phyloP scores from a whole-genome alignment of 2,329 filamentous ascomycete genomes.

The Stachybotrys elegans region DNA sequence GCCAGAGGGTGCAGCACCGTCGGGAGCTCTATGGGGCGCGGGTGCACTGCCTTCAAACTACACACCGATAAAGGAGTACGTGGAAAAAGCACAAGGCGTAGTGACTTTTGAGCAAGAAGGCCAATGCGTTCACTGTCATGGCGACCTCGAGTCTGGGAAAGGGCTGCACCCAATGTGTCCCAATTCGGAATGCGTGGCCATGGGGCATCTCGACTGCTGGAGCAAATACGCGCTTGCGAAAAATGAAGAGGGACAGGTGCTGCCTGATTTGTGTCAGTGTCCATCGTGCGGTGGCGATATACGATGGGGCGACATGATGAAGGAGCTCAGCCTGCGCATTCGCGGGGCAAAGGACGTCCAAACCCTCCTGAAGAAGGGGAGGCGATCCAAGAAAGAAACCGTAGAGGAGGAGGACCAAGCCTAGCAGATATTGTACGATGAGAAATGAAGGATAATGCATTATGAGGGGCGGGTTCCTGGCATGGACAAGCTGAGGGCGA shows the following conservation, averaged over 20 bases:
- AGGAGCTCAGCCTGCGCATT: conserved; percentile 70
- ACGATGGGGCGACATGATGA: conserved; percentile 74
- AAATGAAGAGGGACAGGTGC: conserved; percentile 37
- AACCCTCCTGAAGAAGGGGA: conserved; percentile 56
- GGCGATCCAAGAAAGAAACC: conserved; percentile 19
- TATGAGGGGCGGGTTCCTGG: too few species aligned
- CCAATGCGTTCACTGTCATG: conserved; percentile 47
- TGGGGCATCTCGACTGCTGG: conserved; percentile 58
- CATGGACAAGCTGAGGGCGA: too few species aligned
- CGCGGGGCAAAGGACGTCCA: conserved; percentile 67
- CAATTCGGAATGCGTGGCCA: conserved; percentile 46
- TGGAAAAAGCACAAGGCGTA: conserved; percentile 49
- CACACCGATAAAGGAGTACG: conserved; percentile 43
- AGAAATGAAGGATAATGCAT: too few species aligned
- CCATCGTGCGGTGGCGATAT: conserved; percentile 60
- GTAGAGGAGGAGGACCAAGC: conserved; percentile 8
- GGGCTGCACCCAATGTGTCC: conserved; percentile 56
- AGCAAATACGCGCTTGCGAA: conserved; percentile 43
- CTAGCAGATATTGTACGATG: too few species aligned
- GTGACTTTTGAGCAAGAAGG: conserved; percentile 53
- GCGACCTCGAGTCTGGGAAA: conserved; percentile 36
- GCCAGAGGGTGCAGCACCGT: conserved; percentile 1
- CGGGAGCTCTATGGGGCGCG: conserved; percentile 38
- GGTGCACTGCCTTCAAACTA: conserved; percentile 53
- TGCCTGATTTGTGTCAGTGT: conserved; percentile 68